phyloP scores from a whole-genome alignment of 305 asterid species.

The Caryopteris hybrid region DNA sequence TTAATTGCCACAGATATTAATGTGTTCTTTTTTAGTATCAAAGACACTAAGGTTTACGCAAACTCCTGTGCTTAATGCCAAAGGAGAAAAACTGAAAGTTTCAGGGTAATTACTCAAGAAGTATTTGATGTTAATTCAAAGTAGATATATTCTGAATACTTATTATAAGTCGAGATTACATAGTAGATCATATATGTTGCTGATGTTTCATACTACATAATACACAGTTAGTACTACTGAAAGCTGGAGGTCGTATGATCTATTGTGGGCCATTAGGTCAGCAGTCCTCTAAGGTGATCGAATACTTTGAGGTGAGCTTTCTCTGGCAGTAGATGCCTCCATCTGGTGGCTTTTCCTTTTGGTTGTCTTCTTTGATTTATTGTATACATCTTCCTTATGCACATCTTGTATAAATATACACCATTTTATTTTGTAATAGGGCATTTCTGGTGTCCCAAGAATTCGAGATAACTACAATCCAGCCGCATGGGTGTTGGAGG shows the following conservation, averaged over 20 bases:
- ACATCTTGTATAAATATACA: not conserved
- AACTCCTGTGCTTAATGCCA: too few relatives aligned
- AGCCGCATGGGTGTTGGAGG: slow-evolving; percentile 92
- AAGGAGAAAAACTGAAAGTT: too few relatives aligned
- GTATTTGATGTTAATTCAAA: not conserved
- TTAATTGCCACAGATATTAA: too few relatives aligned
- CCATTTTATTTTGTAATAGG: slow-evolving; percentile 25
- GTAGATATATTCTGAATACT: not conserved
- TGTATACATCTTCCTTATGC: not conserved
- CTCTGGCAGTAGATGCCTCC: not conserved
- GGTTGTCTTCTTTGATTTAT: not conserved
- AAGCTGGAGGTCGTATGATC: slow-evolving; percentile 74
- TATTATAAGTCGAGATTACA: not conserved
- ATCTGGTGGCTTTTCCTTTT: not conserved
- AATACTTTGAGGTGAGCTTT: slow-evolving; percentile 72
- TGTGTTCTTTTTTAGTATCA: too few relatives aligned
- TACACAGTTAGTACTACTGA: slow-evolving; percentile 61
- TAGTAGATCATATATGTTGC: not conserved
- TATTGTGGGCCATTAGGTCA: slow-evolving; percentile 72
- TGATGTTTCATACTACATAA: not conserved
- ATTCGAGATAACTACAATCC: slow-evolving; percentile 67
- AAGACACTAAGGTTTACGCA: too few relatives aligned
- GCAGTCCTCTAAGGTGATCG: slow-evolving; percentile 54
- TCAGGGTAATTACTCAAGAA: not conserved
- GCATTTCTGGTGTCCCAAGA: slow-evolving; percentile 59